Evolutionary conservation across 352 stramenopile species (phyloP), one percentile per base, ranked within the genome.

Genomic region (Albugo laibachii): DNA sequence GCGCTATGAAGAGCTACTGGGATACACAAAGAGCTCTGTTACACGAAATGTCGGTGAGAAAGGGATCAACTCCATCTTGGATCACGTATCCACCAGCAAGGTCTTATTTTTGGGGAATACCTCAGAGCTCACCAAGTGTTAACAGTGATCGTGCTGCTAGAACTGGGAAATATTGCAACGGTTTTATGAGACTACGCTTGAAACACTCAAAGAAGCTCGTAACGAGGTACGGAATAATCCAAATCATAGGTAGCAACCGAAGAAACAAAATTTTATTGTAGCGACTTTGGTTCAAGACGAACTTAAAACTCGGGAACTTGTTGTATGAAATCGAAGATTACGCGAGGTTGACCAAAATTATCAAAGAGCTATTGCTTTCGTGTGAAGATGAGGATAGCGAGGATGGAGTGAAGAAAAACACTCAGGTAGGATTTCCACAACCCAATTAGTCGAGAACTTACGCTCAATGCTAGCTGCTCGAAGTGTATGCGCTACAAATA

Each of bases 211-310:
- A 19, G 73, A 88, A 52, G 70, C 73, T 27, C 59, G 75, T 10
- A 91, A 87, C 45, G 74, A 91, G 67, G 62, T 69, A 19, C 11
- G 49, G 31, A 11, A 16, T 43, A 24, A 10, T 31, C 24, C 8
- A 31, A 41, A 10, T 43, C 8, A 43, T 8, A 43, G 38, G 38
- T 8, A 8, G 3, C 16, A 43, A 24, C 8, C 38, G 16, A 8
- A 43, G 3, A 10, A 43, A 43, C 3, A 31, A 31, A 8, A 3
- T 31, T 8, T 31, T 8, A 31, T 31, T 31, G n/a, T 21, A 86
- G 69, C 71, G 89, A 2, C 49, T 97, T 13, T 97, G 89, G 89
- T 96, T 96, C 68, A 97, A 97, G 62, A 96, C 86, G 18, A 96
- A 94, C 55, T 54, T 97, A 11, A 97, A 96, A 53, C 75, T 96